These are phyloP conservation scores for Parmales sp. DNA, from an alignment of 108 stramenopile species.

Conservation along the genomic window DNA sequence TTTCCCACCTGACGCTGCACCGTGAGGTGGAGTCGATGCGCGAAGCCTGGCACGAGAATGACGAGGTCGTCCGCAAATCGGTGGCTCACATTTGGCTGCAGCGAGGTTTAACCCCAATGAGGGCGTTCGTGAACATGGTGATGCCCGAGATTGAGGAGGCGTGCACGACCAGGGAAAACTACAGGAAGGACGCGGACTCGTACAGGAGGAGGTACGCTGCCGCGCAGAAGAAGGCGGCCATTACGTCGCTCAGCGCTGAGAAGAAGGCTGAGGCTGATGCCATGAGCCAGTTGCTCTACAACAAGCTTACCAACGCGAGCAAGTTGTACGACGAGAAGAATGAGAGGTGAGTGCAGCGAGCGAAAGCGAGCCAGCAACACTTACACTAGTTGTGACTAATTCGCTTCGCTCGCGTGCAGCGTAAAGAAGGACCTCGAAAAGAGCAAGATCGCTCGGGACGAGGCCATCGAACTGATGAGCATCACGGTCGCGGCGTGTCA, in stretches of 20 bases:
- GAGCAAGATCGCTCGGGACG: conserved; percentile 5
- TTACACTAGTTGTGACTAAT: too few relatives aligned
- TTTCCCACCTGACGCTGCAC: conserved; percentile 5
- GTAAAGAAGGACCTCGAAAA: conserved; percentile 1
- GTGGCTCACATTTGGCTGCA: conserved; percentile 1
- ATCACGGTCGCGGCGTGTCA: conserved; percentile 7
- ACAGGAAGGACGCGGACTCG: conserved; percentile 6
- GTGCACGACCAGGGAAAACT: conserved; percentile 1
- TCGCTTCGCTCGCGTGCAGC: too few relatives aligned
- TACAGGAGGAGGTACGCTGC: conserved; percentile 12
- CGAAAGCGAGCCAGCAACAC: too few relatives aligned
- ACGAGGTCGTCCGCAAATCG: conserved; percentile 6
- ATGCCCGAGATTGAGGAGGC: conserved; percentile 9
- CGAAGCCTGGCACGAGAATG: conserved; percentile 6
- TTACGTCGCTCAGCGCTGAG: background rate
- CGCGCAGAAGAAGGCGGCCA: conserved; percentile 1
- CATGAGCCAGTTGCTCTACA: background rate
- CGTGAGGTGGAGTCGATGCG: background rate
- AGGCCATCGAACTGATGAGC: conserved; percentile 11
- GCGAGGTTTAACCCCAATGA: conserved; percentile 4
- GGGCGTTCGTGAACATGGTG: conserved; percentile 1
- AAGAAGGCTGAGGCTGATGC: conserved; percentile 1
- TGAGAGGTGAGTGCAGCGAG: too few relatives aligned
- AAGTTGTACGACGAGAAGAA: background rate
- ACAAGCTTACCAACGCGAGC: conserved; percentile 3